Base-by-base conservation (phyloP, 108 stramenopile species). In the Conticribra guillardii region DNA sequence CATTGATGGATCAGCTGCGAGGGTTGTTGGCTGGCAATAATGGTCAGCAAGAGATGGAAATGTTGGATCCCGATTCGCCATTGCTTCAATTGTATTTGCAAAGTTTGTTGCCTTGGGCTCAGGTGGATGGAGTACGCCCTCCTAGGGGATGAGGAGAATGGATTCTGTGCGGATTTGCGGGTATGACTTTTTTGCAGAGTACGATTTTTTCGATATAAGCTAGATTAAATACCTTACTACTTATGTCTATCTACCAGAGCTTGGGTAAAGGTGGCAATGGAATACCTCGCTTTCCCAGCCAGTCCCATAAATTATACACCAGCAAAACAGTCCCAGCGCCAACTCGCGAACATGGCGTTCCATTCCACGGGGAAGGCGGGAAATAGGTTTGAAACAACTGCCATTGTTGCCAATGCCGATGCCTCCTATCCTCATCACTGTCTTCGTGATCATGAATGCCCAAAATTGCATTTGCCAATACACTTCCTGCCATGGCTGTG, bases 61-160 rank as follows among this genome's bases (percentile, higher is more conserved):
- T 74, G 26, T 77, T 94, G 53, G 90, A 94, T 83, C 93, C 90
- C 52, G 92, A 94, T 62, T 80, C 73, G 26, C 93, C 93, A 15
- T 30, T 94, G 31, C 24, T 88, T 53, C 87, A 91, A 56, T 60
- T 94, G 2, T 94, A 91, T 52, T 79, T 84, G 86, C 77, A 87
- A 58, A 80, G 78, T 44, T 61, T 87, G 58, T 52, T 94, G 26
- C 93, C 93, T 8, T 94, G 93, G 93, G 80, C 80, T 52, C 87
- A 82, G 28, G 93, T 94, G 1, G 90, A 90, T 44, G 93, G 90
- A 1, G 88, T 94, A 4, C 85, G 82, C 11, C 85, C 83, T 64
- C 80, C 80, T 67, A 68, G 37, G 53, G 22, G 57, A 23, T 62
- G 32, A 72, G 15, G 28, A 48, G 30, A 50, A 29, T 28, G 30